Conservation (phyloP, 495 filamentous ascomycete species). For the Lophiostoma macrostomum region DNA sequence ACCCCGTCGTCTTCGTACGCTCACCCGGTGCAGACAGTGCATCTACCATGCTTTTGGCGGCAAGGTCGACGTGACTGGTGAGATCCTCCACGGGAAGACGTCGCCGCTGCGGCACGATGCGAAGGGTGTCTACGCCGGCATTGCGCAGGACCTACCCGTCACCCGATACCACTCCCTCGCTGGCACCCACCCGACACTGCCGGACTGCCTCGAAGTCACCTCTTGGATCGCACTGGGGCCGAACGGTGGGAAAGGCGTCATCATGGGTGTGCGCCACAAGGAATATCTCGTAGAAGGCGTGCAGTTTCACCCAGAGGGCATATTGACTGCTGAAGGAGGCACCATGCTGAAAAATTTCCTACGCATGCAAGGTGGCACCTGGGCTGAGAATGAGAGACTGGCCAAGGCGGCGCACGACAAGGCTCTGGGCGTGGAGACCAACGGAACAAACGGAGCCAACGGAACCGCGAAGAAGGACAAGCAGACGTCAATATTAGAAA, state of each 20-base stretch:
- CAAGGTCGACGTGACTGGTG: slow-evolving; percentile 85
- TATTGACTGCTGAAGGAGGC: slow-evolving; percentile 83
- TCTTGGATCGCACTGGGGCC: slow-evolving; percentile 67
- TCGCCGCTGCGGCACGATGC: slow-evolving; percentile 82
- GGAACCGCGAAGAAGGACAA: slow-evolving; percentile 42
- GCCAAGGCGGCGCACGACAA: slow-evolving; percentile 31
- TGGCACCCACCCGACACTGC: slow-evolving; percentile 85
- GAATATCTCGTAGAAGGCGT: slow-evolving; percentile 86
- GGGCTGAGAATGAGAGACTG: slow-evolving; percentile 67
- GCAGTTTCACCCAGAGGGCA: slow-evolving; percentile 97
- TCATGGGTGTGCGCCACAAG: slow-evolving; percentile 97
- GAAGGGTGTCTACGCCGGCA: slow-evolving; percentile 78
- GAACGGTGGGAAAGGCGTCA: slow-evolving; percentile 69
- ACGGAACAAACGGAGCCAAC: slow-evolving; percentile 26
- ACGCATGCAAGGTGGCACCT: slow-evolving; percentile 79
- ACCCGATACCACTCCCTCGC: slow-evolving; percentile 97
- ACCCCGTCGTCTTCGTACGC: background rate
- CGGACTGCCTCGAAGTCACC: slow-evolving; percentile 80
- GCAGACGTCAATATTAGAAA: slow-evolving; percentile 81
- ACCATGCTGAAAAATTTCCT: slow-evolving; percentile 92
- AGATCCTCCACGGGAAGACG: slow-evolving; percentile 97
- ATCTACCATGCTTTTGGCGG: slow-evolving; percentile 91
- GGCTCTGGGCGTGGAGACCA: slow-evolving; percentile 18
- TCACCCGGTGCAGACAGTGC: slow-evolving; percentile 64
- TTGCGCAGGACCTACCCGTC: slow-evolving; percentile 75